These are phyloP conservation scores for Rhizomucor pusillus DNA, from an alignment of 371 early-diverging fungal genomes.

Conservation along the genomic window DNA sequence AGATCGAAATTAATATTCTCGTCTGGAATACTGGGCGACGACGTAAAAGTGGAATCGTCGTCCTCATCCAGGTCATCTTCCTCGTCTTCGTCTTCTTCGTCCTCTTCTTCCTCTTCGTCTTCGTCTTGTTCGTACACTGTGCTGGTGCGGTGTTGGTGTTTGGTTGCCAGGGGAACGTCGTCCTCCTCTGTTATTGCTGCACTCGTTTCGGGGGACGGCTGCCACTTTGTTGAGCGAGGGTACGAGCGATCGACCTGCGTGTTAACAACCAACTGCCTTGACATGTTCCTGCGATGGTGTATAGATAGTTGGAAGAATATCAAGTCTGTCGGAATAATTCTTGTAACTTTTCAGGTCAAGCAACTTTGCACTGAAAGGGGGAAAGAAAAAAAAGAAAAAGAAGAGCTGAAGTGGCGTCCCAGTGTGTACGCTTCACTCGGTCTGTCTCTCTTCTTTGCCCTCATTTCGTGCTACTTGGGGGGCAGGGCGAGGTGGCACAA, in stretches of 20 bases:
- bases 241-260: conserved; percentile 21
- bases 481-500: neutral
- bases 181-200: conserved; percentile 13
- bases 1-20: conserved; percentile 74
- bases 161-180: conserved; percentile 1
- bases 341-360: neutral
- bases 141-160: conserved; percentile 18
- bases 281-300: conserved; percentile 8
- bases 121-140: conserved; percentile 34
- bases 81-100: conserved; percentile 41
- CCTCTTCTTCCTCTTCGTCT: conserved; percentile 29
- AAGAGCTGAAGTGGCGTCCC: conserved; percentile 10
- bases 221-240: conserved; percentile 14
- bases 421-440: conserved; percentile 2
- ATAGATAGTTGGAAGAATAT: conserved; percentile 1
- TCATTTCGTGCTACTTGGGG: no score
- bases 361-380: neutral
- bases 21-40: conserved; percentile 64
- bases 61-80: conserved; percentile 49
- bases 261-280: conserved; percentile 20
- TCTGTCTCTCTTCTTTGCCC: no score
- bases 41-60: conserved; percentile 30
- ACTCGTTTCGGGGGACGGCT: conserved; percentile 17
- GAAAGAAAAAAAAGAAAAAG: neutral
- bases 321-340: neutral